Percentiles rank a stretch among this genome's conserved stretches.
Conservation (phyloP, 176 grass and related monocot genomes). For the Triticum dicoccoides region DNA sequence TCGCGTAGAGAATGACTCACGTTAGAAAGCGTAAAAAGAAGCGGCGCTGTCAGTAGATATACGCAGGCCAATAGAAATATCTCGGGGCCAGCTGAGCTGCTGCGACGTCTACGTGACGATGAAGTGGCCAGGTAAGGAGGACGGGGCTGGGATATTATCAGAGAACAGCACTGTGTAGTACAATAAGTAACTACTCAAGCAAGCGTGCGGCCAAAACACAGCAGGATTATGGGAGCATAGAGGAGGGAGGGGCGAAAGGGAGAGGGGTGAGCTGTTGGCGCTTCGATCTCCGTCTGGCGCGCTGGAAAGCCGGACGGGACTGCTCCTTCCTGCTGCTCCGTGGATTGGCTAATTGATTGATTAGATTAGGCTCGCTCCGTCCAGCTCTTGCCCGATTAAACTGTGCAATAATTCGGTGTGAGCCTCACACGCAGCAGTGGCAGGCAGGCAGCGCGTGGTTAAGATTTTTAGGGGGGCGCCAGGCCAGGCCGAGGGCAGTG, state of each 20-base stretch:
- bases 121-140: slow-evolving; percentile 7
- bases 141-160: background rate
- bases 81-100: background rate
- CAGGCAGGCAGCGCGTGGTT: background rate
- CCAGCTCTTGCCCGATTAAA: background rate
- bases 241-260: background rate
- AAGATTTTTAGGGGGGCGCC: slow-evolving; percentile 22
- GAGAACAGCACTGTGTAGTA: background rate
- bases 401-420: slow-evolving; percentile 18
- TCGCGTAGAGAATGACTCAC: background rate
- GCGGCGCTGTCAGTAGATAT: background rate
- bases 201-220: background rate
- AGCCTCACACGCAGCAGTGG: background rate
- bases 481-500: too few relatives aligned
- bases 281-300: background rate
- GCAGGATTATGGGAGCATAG: background rate
- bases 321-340: too few relatives aligned
- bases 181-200: background rate
- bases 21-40: background rate
- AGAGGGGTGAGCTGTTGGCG: slow-evolving; percentile 40
- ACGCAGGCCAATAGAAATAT: background rate
- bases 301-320: background rate
- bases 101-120: background rate
- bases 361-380: background rate
- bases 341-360: slow-evolving; percentile 1